Base-by-base conservation (phyloP, 768 basidiomycete species). In the Ephemerocybe angulata region DNA sequence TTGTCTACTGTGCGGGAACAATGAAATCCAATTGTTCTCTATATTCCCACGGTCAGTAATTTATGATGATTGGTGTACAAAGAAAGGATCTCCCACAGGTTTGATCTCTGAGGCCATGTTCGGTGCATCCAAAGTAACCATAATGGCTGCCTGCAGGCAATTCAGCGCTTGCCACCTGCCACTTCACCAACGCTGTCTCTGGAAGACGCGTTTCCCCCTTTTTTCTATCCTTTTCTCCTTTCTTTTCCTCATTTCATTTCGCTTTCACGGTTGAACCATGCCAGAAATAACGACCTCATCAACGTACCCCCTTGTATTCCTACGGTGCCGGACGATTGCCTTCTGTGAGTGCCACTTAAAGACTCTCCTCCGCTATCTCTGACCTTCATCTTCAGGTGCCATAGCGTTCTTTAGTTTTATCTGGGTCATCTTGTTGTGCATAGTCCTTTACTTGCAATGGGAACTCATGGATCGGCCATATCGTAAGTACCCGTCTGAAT, bases 381-480 rank as follows among this genome's bases (percentile, higher is more conserved):
- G 4, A 3, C 3, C 28, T 40, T 28, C 13, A 24, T 27, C n/a
- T 31, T 21, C 31, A 67, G 67, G 60, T 47, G 60, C 50, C 41
- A 60, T 66, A 29, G 58, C 63, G 52, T 60, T 66, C 52, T 50
- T 65, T 31, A 59, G 63, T 53, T 64, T 70, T 54, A 13, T 66
- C 15, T 70, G 66, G 67, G 60, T 64, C 27, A 58, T 67, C 40
- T 52, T 70, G 27, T 58, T 67, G 22, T 67, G 62, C 42, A 50
- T 68, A 31, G 56, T 62, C 41, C 31, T 67, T 15, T 70, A 67
- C 53, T 46, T 57, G 28, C 64, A 67, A 51, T 70, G 67, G 69
- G 60, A 61, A 37, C 8, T 58, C 3, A 59, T 68, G 54, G 59
- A 65, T 51, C 53, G 58, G 42, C 50, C 61, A 17, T 60, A 70